Conservation (phyloP, 495 filamentous ascomycete genomes). For the Penicillium steckii region DNA sequence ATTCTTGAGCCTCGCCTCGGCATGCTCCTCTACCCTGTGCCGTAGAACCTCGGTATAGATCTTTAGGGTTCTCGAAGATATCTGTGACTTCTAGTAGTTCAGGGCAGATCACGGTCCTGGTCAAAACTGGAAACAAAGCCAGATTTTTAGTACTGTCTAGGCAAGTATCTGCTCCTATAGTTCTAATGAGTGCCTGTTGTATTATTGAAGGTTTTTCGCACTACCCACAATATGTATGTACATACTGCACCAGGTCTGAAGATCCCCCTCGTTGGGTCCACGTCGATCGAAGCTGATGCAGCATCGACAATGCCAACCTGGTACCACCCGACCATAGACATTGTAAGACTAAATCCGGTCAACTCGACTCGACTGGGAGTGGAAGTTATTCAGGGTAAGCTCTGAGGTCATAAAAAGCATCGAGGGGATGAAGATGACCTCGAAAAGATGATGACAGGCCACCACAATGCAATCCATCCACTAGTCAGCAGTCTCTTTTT, state of each 20-base stretch:
- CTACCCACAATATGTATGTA: not conserved
- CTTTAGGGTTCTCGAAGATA: too few relatives aligned
- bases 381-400: not conserved
- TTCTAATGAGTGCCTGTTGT: not conserved
- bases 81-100: too few relatives aligned
- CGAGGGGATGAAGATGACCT: constrained; percentile 5
- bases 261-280: constrained; percentile 2
- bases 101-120: not conserved
- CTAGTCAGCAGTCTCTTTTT: constrained; percentile 13
- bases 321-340: constrained; percentile 19
- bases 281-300: constrained; percentile 1
- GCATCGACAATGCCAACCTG: constrained; percentile 14
- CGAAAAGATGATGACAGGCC: not conserved
- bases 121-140: not conserved
- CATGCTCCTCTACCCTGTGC: not conserved
- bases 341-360: constrained; percentile 7
- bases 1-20: constrained; percentile 1
- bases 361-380: not conserved
- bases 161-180: not conserved
- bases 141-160: not conserved
- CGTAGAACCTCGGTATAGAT: not conserved
- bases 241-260: not conserved
- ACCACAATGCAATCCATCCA: constrained; percentile 10
- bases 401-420: constrained; percentile 9
- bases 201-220: not conserved